These are phyloP conservation scores for Paraurostyla sp. DNA, from an alignment of 73 alveolate genomes.

Conservation along the genomic window DNA sequence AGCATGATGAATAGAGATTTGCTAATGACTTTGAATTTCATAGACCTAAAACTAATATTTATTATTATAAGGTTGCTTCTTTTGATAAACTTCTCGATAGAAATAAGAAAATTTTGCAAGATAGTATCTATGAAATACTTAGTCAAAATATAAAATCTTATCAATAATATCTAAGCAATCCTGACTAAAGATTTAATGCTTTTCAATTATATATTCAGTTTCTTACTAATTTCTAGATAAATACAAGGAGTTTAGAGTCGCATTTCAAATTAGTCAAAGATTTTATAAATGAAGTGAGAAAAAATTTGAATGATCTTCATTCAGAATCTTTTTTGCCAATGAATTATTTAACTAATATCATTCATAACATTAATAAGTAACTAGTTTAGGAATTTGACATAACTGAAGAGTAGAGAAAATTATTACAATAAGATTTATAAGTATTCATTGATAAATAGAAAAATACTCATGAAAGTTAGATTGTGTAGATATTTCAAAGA, in stretches of 20 bases:
- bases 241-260: too few relatives aligned
- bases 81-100: background rate
- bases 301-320: background rate
- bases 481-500: too few relatives aligned
- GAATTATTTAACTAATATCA: too few relatives aligned
- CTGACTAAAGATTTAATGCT: background rate
- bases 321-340: background rate
- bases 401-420: background rate
- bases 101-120: background rate
- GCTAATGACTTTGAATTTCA: too few relatives aligned
- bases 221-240: too few relatives aligned
- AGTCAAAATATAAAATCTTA: too few relatives aligned
- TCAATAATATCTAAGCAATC: background rate
- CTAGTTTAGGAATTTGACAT: background rate
- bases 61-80: background rate
- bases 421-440: background rate
- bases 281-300: background rate
- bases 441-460: too few relatives aligned
- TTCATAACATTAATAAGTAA: too few relatives aligned
- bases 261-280: background rate
- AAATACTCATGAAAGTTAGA: too few relatives aligned
- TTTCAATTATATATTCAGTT: too few relatives aligned
- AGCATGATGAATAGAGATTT: too few relatives aligned
- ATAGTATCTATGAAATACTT: background rate
- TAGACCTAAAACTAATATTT: too few relatives aligned